These are phyloP conservation scores for Aspergillus amoenus DNA, from an alignment of 2,329 filamentous ascomycete genomes.

Conservation along the genomic window DNA sequence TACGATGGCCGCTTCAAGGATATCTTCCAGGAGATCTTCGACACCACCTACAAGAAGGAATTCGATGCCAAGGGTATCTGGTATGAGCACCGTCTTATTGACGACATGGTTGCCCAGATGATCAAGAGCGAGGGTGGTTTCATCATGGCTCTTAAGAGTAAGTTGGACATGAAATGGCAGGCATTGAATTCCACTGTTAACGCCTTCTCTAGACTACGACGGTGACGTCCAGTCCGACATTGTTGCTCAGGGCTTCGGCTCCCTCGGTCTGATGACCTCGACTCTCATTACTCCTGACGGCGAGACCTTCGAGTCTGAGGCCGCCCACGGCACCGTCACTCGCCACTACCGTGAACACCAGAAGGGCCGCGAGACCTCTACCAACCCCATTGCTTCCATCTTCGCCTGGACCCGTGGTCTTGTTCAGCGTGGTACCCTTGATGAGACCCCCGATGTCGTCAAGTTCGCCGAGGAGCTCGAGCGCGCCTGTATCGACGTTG, in stretches of 20 bases:
- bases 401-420: conserved; percentile 98
- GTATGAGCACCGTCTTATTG: conserved; percentile 99
- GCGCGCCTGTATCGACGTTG: conserved; percentile 89
- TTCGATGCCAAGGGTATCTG: conserved; percentile 93
- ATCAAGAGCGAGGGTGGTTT: conserved; percentile 97
- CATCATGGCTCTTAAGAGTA: conserved; percentile 97
- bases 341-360: conserved; percentile 99
- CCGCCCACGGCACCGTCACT: conserved; percentile 96
- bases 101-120: conserved; percentile 99
- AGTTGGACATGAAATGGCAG: conserved; percentile 30
- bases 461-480: conserved; percentile 90
- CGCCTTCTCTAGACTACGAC: conserved; percentile 73
- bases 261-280: conserved; percentile 96
- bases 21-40: conserved; percentile 97
- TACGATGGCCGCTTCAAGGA: conserved; percentile 99
- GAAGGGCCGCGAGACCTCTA: conserved; percentile 94
- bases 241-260: conserved; percentile 96
- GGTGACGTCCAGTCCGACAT: conserved; percentile 99
- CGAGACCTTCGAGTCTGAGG: conserved; percentile 96
- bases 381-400: conserved; percentile 98
- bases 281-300: conserved; percentile 95
- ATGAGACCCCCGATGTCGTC: conserved; percentile 87
- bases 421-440: conserved; percentile 87
- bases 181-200: background rate
- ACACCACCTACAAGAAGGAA: conserved; percentile 77